Base-by-base conservation (phyloP, 192 early-diverging fungal genomes). In the Rhizophagus sp. region DNA sequence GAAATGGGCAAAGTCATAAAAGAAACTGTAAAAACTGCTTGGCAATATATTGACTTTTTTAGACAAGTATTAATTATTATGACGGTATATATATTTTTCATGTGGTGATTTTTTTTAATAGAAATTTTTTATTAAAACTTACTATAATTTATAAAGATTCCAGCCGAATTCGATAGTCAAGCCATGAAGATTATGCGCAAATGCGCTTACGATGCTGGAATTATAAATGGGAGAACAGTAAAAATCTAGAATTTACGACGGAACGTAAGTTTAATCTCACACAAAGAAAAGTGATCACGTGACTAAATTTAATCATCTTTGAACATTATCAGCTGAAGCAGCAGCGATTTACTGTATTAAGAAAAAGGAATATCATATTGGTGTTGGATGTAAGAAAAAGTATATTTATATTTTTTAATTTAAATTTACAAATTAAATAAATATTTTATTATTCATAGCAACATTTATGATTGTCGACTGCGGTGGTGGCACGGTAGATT, bases 391-490 rank as follows among this genome's bases (percentile, higher is more conserved):
- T 74, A 74, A 15, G 49, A 61, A 74, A 57, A 0, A 17, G 50
- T 12, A 19, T 57, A 19, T 17, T 9, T 11, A 57, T 24, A 9
- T 74, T 19, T 8, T 15, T 52, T 61, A 15, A 17, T 52, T 19
- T 25, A 74, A 52, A 2, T 8, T 24, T 33, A 9, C 9, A 17
- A 8, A 61, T 57, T 57, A 22, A 19, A 19, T 22, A 25, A 61
- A 24, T 22, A 44, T 33, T 44, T 73, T 12, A 0, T 25, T 50
- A 8, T 27, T 52, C 24, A 0, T 50, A 74, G 83, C 86, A 30
- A 81, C 85, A 5, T 90, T 90, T 65, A 88, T 90, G 87, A 85
- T 90, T 49, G 87, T 86, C 70, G 88, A 90, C 82, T 87, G 85
- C 27, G 88, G 88, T 75, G 88, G 88, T 61, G 88, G 88, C 67